phyloP scores from a whole-genome alignment of 768 basidiomycete genomes.

The Mrakia gelida region DNA sequence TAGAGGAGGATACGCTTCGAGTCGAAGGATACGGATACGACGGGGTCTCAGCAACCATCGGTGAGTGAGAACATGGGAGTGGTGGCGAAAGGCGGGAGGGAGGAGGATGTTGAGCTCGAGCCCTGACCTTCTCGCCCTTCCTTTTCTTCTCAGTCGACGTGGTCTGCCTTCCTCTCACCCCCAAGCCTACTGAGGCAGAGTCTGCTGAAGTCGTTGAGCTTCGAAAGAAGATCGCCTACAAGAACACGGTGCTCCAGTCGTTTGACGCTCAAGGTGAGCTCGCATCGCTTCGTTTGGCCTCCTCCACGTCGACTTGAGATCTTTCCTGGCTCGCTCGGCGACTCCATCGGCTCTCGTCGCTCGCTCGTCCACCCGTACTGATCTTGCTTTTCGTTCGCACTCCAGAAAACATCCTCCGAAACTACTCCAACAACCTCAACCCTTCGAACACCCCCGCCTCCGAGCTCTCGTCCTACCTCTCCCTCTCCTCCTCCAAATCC shows the following conservation, averaged over 20 bases:
- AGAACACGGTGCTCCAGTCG: background rate
- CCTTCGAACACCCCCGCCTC: background rate
- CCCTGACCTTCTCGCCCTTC: background rate
- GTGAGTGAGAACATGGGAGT: background rate
- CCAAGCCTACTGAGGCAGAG: background rate
- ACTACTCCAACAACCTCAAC: background rate
- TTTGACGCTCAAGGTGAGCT: background rate
- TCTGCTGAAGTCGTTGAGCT: background rate
- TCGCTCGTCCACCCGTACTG: background rate
- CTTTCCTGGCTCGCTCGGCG: too few relatives aligned
- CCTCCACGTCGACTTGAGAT: background rate
- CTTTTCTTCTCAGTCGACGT: background rate
- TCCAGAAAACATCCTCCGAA: background rate
- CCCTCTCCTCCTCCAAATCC: conserved; percentile 7
- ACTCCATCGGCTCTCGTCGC: background rate
- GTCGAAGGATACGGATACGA: conserved; percentile 4
- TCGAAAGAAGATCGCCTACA: conserved; percentile 7
- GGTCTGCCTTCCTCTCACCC: background rate
- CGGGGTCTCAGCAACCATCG: background rate
- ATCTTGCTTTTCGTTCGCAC: background rate
- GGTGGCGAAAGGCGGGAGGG: background rate
- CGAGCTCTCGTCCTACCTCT: conserved; percentile 2
- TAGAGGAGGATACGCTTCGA: conserved; percentile 4
- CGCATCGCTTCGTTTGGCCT: background rate
- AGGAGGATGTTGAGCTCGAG: background rate